Conservation (phyloP, 495 filamentous ascomycete species). For the Paragyromitra xinjiangensis region DNA sequence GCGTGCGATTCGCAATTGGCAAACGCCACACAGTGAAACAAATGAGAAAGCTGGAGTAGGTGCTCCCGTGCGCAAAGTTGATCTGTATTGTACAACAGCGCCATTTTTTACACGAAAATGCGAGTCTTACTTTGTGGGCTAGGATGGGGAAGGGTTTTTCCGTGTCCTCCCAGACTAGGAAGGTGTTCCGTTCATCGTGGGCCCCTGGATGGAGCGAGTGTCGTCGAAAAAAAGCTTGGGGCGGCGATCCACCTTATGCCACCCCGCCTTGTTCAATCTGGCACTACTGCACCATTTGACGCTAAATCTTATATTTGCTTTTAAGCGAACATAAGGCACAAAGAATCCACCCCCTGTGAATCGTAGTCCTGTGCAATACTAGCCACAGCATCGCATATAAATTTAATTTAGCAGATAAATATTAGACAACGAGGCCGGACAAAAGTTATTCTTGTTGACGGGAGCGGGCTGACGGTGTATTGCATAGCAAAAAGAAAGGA, state of each 20-base stretch:
- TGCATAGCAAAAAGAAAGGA: conserved; percentile 25
- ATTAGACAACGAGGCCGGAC: conserved; percentile 9
- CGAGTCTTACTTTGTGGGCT: neutral
- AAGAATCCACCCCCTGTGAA: conserved; percentile 17
- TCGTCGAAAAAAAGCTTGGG: conserved; percentile 43
- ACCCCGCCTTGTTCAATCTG: conserved; percentile 33
- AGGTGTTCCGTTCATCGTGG: conserved; percentile 16
- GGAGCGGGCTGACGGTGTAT: conserved; percentile 18
- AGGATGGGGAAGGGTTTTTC: no score
- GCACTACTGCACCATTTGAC: conserved; percentile 22
- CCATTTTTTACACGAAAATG: neutral
- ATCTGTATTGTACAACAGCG: neutral
- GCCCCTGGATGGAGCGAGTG: conserved; percentile 22
- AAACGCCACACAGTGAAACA: conserved; percentile 9
- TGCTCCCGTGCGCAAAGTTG: neutral
- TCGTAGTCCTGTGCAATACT: neutral
- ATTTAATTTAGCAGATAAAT: neutral
- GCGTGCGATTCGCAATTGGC: conserved; percentile 27
- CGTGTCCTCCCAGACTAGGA: conserved; percentile 1
- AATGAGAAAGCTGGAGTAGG: neutral
- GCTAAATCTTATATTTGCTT: conserved; percentile 26
- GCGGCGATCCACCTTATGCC: conserved; percentile 17
- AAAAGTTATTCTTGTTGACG: conserved; percentile 28
- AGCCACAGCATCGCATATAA: conserved; percentile 1
- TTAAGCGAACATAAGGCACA: conserved; percentile 29